Evolutionary conservation across 2,329 filamentous ascomycete species (phyloP).

Genomic region (Trichoderma arundinaceum): DNA sequence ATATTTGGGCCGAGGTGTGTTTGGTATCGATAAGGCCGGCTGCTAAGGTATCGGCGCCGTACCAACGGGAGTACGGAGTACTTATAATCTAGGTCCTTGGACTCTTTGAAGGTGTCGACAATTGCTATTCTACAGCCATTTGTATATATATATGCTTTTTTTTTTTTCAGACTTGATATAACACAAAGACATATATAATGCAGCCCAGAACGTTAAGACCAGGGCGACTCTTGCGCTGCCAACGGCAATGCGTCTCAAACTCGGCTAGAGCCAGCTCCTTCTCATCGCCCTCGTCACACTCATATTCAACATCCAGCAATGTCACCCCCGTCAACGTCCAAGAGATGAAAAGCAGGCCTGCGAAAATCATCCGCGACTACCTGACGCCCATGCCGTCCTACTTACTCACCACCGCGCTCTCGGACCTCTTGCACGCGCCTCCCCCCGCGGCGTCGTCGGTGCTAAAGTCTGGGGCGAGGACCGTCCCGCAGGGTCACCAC

Average conservation of each 20-base stretch:
- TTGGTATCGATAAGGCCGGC: slow-evolving; percentile 3
- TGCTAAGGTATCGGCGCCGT: too few species aligned
- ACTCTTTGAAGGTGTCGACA: neutral
- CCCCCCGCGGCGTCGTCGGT: slow-evolving; percentile 20
- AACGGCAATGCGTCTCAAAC: neutral
- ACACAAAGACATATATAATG: neutral
- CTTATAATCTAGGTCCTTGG: neutral
- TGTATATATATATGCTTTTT: neutral
- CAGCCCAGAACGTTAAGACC: neutral
- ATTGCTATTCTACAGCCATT: too few species aligned
- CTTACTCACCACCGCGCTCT: slow-evolving; percentile 68
- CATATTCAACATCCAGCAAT: neutral
- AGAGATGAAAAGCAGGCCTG: slow-evolving; percentile 38
- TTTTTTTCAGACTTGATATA: neutral
- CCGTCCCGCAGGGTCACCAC: slow-evolving; percentile 71
- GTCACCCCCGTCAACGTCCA: slow-evolving; percentile 29
- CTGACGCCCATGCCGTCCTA: slow-evolving; percentile 65
- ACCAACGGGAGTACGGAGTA: too few species aligned
- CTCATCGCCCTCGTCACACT: slow-evolving; percentile 6
- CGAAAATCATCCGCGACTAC: slow-evolving; percentile 51
- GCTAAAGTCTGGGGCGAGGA: neutral
- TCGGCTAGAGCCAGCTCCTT: neutral
- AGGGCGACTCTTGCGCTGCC: neutral
- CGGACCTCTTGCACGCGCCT: slow-evolving; percentile 54
- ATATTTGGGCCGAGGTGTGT: neutral